Evolutionary conservation across 2,329 filamentous ascomycete species (phyloP).

Genomic region (Ambrosiella cleistominuta): DNA sequence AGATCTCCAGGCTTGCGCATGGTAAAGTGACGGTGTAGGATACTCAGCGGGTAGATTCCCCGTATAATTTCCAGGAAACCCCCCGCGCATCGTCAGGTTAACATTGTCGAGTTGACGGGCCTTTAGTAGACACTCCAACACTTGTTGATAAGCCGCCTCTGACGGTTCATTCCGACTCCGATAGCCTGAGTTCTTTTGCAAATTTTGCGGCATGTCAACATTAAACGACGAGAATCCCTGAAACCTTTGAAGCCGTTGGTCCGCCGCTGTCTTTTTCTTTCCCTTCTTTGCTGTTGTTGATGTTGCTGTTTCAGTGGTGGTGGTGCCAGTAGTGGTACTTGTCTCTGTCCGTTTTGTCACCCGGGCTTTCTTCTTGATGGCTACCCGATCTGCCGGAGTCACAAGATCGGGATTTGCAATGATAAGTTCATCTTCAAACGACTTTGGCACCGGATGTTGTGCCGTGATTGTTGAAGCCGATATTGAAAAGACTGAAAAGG

Average conservation of each 20-base stretch:
- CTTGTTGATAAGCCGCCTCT: slow-evolving; percentile 7
- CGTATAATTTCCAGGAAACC: not conserved
- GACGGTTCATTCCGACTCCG: not conserved
- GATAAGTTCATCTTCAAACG: not conserved
- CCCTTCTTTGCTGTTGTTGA: not conserved
- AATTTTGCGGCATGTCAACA: not conserved
- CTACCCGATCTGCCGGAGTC: not conserved
- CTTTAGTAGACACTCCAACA: slow-evolving; percentile 6
- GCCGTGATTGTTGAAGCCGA: slow-evolving; percentile 4
- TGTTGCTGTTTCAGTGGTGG: not conserved
- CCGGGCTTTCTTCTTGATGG: slow-evolving; percentile 2
- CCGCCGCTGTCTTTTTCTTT: slow-evolving; percentile 7
- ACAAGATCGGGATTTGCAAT: slow-evolving; percentile 3
- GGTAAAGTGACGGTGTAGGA: slow-evolving; percentile 9
- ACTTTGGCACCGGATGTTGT: slow-evolving; percentile 6
- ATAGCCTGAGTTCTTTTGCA: not conserved
- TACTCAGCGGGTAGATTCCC: not conserved
- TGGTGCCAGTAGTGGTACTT: too few relatives aligned
- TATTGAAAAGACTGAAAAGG: slow-evolving; percentile 12
- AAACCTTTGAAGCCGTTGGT: slow-evolving; percentile 6
- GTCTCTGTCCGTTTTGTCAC: not conserved
- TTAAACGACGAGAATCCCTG: slow-evolving; percentile 9
- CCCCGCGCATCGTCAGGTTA: not conserved
- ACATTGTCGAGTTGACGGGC: slow-evolving; percentile 8
- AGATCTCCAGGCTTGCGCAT: slow-evolving; percentile 5